Base-by-base conservation (phyloP, 768 basidiomycete species). In the Tulasnella sp. region DNA sequence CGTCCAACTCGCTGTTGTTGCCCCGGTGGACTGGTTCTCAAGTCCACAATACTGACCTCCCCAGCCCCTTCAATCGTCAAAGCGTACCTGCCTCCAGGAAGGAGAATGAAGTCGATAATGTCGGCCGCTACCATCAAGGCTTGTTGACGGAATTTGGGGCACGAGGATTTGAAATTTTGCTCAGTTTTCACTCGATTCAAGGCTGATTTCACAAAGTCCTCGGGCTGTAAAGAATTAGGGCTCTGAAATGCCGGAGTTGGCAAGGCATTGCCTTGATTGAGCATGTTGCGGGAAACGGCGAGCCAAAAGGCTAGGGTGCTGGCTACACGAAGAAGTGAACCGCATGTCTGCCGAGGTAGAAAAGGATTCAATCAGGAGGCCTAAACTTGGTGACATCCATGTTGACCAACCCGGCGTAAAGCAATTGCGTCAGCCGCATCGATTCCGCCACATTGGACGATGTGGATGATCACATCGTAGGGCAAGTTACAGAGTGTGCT, bases 11-110 rank as follows among this genome's bases (percentile, higher is more conserved):
- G 31, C 40, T 44, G 34, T 44, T 56, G n/a, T 14, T 44, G n/a
- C 34, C 24, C 44, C 8, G 27, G 24, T 36, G 46, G 44, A 52
- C 75, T 48, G 6, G 19, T 27, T 56, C 56, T 56, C 44, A 75
- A 48, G 27, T 75, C 75, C 34, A 42, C 34, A 31, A 44, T 48
- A 8, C 44, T 75, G 19, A 75, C 75, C 18, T 27, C 40, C 24
- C 75, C 75, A 42, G 14, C 44, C 75, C 44, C 75, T 36, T 44
- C 34, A 44, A 75, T 75, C 8, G 52, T 75, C 46, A 75, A 56
- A n/a, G 52, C 75, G 56, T 75, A 56, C 39, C 44, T 21, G 75
- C 75, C 75, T 16, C 75, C 75, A 12, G 75, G 75, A 56, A 75
- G 75, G 39, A 75, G 44, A 9, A 56, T 56, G 21, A 75, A 75